A percentile compares a stretch with the other conserved stretches of the same genome.
These are phyloP conservation scores for Claviceps monticola DNA, from an alignment of 2,329 filamentous ascomycete genomes.

Conservation along the genomic window DNA sequence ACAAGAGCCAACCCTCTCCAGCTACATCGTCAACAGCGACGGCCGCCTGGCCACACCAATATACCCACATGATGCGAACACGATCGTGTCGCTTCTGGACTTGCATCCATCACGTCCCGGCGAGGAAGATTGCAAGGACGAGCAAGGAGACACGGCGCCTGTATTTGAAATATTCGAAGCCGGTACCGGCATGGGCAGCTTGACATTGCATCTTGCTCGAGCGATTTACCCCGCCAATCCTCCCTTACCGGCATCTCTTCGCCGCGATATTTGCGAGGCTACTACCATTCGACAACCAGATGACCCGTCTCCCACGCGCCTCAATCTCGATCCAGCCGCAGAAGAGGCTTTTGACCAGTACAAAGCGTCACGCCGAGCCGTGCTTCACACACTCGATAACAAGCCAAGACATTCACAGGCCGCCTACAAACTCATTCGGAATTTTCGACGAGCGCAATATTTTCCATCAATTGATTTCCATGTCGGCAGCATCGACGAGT, in stretches of 20 bases:
- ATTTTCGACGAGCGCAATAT: slow-evolving; percentile 60
- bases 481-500: slow-evolving; percentile 49
- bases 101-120: slow-evolving; percentile 42
- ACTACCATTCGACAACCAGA: slow-evolving; percentile 10
- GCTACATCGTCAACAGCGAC: slow-evolving; percentile 55
- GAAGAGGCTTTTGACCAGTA: slow-evolving; percentile 28
- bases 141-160: slow-evolving; percentile 18
- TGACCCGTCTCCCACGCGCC: slow-evolving; percentile 8
- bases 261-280: slow-evolving; percentile 16
- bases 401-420: slow-evolving; percentile 46
- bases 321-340: slow-evolving; percentile 16
- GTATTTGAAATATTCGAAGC: slow-evolving; percentile 68
- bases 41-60: slow-evolving; percentile 60
- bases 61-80: slow-evolving; percentile 60
- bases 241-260: slow-evolving; percentile 28
- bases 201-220: slow-evolving; percentile 62
- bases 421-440: slow-evolving; percentile 49
- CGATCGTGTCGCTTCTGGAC: slow-evolving; percentile 66
- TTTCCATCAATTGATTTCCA: slow-evolving; percentile 60
- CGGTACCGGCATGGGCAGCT: slow-evolving; percentile 69
- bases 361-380: slow-evolving; percentile 41
- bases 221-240: slow-evolving; percentile 64
- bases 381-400: slow-evolving; percentile 64
- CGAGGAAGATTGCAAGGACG: slow-evolving; percentile 16
- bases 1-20: slow-evolving; percentile 53